Percentiles rank a stretch among this genome's conserved stretches.
Conservation (phyloP, 805 yeast species). For the Candida parachauliodes region DNA sequence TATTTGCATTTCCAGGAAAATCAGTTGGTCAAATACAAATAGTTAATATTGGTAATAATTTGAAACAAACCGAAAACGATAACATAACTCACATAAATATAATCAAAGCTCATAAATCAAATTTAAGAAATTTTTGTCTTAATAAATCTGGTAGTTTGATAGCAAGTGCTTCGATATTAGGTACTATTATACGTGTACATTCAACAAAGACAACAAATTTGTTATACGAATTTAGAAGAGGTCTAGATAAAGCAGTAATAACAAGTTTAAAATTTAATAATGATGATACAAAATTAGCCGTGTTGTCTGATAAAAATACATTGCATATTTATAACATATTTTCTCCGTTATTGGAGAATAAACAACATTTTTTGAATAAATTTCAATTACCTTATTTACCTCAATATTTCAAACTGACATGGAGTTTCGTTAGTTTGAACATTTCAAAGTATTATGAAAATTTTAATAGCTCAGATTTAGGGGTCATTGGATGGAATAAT, state of each 20-base stretch:
- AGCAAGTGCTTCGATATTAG: constrained; percentile 80
- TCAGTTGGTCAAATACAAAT: constrained; percentile 75
- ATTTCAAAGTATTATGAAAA: constrained; percentile 36
- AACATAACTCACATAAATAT: constrained; percentile 63
- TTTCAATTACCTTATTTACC: constrained; percentile 55
- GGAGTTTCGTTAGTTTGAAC: constrained; percentile 82
- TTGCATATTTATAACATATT: constrained; percentile 72
- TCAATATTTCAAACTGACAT: constrained; percentile 73
- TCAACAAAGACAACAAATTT: constrained; percentile 49
- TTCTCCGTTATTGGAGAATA: constrained; percentile 24
- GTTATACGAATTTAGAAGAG: constrained; percentile 84
- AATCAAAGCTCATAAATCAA: constrained; percentile 72
- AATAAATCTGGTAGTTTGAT: constrained; percentile 62
- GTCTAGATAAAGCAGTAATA: constrained; percentile 78
- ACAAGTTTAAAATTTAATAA: constrained; percentile 84
- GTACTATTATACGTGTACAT: constrained; percentile 75
- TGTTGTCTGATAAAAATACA: constrained; percentile 84
- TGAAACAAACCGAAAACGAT: constrained; percentile 19
- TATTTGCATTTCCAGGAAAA: constrained; percentile 73
- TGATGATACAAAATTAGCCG: constrained; percentile 72
- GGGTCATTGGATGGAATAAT: constrained; percentile 65
- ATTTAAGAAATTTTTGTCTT: constrained; percentile 59
- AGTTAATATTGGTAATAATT: constrained; percentile 63
- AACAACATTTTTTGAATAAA: constrained; percentile 63
- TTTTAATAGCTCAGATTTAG: constrained; percentile 20